Evolutionary conservation across 2,329 filamentous ascomycete genomes (phyloP), one percentile per base, ranked within the genome.

Genomic region (Tolypocladium pustulatum): DNA sequence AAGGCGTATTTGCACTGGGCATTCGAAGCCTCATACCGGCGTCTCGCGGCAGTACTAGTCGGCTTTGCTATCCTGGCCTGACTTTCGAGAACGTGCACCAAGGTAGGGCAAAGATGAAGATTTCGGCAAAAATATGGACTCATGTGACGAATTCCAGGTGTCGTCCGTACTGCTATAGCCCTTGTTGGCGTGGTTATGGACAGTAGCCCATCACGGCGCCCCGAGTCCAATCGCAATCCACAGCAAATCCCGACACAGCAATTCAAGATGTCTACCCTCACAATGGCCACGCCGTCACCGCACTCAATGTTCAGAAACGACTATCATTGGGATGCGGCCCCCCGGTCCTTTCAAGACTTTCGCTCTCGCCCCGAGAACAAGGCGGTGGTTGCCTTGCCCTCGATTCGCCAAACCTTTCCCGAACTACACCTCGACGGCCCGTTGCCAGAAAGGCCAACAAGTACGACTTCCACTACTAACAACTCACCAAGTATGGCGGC

Each of bases 221-320:
- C 62, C 62, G 61, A 68, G 60, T 68, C 63, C 61, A 61, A 68
- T 63, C 61, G 65, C 61, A 64, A 63, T 61, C 58, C 66, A 61
- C 64, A 62, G 59, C 63, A 68, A 62, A 51, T 60, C 30, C 58
- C 63, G 57, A 25, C 62, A 61, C 52, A 63, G 65, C 60, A 64
- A 62, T 60, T 67, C 68, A 79, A 75, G 49, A 81, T 81, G 78
- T 78, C 78, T 67, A 76, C 76, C 67, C 72, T 81, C 64, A 73
- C 77, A 61, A 80, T 79, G 70, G 68, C 76, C 61, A 69, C 74
- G 56, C 71, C 76, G 17, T 68, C 74, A 57, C 68, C 74, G 41
- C 73, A 76, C 61, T 66, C 73, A 56, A 69, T 69, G 38, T 79
- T 78, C 64, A 70, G 69, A 61, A 69, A 69, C 56, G 72, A 76